A percentile compares a stretch with the other conserved stretches of the same genome.
Conservation (phyloP, 768 basidiomycete genomes). For the Amylocystis lapponica region DNA sequence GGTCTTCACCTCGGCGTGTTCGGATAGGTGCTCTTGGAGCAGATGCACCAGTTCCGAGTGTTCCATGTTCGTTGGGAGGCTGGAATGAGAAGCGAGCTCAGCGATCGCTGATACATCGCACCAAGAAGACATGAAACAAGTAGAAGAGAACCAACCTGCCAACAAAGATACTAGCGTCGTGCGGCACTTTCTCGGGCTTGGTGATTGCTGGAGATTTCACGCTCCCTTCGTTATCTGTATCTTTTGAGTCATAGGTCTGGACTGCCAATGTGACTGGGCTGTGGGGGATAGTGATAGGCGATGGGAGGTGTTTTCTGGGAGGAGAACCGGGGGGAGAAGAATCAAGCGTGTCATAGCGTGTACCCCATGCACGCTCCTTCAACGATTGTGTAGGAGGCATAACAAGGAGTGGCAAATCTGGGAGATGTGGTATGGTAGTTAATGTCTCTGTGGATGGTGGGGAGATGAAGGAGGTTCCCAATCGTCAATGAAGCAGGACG, state of each 20-base stretch:
- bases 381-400: conserved; percentile 36
- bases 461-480: background rate
- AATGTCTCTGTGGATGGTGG: background rate
- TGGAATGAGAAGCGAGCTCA: conserved; percentile 24
- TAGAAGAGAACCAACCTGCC: conserved; percentile 51
- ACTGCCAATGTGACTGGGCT: conserved; percentile 12
- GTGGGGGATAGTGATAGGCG: conserved; percentile 7
- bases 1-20: conserved; percentile 57
- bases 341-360: conserved; percentile 62
- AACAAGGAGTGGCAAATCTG: conserved; percentile 5
- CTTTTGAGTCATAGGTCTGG: background rate
- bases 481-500: too few species aligned
- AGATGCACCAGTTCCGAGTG: conserved; percentile 53
- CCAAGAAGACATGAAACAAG: background rate
- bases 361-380: conserved; percentile 52
- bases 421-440: background rate
- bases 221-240: background rate
- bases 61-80: conserved; percentile 67
- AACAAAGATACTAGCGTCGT: conserved; percentile 80
- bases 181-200: conserved; percentile 42
- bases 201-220: background rate
- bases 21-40: conserved; percentile 62
- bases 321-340: conserved; percentile 43
- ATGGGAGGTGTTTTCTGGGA: conserved; percentile 21
- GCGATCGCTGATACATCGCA: conserved; percentile 4